Evolutionary conservation across 192 early-diverging fungal species (phyloP).

Genomic region (Backusella sp.): DNA sequence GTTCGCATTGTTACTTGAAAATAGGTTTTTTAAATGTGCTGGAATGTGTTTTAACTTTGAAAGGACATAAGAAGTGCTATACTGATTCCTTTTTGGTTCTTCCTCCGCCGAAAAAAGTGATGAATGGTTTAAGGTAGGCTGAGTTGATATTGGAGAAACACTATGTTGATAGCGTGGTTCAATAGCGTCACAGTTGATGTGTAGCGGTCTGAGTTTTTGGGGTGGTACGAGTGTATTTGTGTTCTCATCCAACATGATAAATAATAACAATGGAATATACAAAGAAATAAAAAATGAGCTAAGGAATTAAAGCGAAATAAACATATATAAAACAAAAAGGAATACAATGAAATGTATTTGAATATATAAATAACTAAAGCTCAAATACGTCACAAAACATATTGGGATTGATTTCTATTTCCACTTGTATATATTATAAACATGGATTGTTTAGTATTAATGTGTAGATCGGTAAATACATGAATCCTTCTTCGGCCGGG

Average conservation of each 20-base stretch:
- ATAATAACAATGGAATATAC: background rate
- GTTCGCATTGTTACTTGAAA: background rate
- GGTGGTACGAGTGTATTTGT: background rate
- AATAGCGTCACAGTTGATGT: slow-evolving; percentile 2
- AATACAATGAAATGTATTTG: background rate
- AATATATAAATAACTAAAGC: background rate
- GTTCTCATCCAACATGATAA: background rate
- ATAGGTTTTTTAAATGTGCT: background rate
- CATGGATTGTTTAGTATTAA: background rate
- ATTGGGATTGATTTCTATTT: background rate
- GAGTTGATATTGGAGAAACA: slow-evolving; percentile 5
- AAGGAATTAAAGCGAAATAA: background rate
- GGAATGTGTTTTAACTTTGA: background rate
- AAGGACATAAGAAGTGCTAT: background rate
- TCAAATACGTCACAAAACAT: background rate
- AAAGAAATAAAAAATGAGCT: background rate
- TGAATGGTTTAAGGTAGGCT: background rate
- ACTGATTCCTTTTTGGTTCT: background rate
- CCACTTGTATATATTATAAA: background rate
- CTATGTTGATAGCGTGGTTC: background rate
- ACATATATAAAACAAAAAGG: background rate
- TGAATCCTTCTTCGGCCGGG: background rate
- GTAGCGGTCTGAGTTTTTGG: background rate
- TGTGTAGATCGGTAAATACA: background rate
- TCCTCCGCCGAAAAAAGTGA: background rate